Evolutionary conservation across 148 eudicot genomes (phyloP).

Genomic region (Diospyros kaki): DNA sequence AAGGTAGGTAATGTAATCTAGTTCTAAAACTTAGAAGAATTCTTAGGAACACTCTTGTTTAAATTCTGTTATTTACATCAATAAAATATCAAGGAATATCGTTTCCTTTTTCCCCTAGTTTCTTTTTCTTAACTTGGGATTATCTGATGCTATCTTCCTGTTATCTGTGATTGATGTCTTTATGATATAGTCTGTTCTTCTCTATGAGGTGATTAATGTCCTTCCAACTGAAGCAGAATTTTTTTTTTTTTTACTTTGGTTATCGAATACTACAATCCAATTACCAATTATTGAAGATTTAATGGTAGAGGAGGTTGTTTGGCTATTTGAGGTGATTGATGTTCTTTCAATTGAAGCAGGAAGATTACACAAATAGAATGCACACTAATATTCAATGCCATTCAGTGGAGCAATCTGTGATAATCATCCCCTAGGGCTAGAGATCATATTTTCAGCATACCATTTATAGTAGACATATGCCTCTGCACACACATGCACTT

Average conservation of each 20-base stretch:
- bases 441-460: constrained; percentile 32
- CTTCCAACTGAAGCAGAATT: too few relatives aligned
- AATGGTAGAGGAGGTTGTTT: constrained; percentile 60
- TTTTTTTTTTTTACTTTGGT: too few relatives aligned
- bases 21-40: too few relatives aligned
- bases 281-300: too few relatives aligned
- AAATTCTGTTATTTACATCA: too few relatives aligned
- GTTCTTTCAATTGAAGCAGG: constrained; percentile 68
- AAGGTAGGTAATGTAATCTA: too few relatives aligned
- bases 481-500: too few relatives aligned
- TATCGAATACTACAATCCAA: too few relatives aligned
- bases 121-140: constrained; percentile 5
- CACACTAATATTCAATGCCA: constrained; percentile 46
- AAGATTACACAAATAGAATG: constrained; percentile 54
- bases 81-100: too few relatives aligned
- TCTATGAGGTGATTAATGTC: too few relatives aligned
- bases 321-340: constrained; percentile 51
- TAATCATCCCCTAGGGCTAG: constrained; percentile 52
- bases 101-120: not conserved
- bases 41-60: too few relatives aligned
- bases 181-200: too few relatives aligned
- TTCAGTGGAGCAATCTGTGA: constrained; percentile 67
- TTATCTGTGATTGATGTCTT: constrained; percentile 45
- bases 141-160: constrained; percentile 47
- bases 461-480: not conserved